These are phyloP conservation scores for Ramaria rubella DNA, from an alignment of 768 basidiomycete genomes.

Conservation along the genomic window DNA sequence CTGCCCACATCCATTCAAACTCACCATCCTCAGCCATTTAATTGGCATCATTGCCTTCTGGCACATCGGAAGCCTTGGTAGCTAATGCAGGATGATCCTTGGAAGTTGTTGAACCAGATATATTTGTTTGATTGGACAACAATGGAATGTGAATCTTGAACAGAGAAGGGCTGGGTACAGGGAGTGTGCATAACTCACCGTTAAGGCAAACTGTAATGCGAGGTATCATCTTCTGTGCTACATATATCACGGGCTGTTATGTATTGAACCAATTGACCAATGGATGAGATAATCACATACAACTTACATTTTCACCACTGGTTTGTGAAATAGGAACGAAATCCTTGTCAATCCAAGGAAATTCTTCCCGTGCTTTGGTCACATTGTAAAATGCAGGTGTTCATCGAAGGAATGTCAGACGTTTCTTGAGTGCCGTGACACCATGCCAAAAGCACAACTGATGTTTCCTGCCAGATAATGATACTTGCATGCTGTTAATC, in stretches of 20 bases:
- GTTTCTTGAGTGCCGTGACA: conserved; percentile 24
- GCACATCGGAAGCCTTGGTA: conserved; percentile 1
- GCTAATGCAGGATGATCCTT: too few relatives aligned
- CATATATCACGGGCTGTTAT: background rate
- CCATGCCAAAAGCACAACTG: conserved; percentile 36
- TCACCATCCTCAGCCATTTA: background rate
- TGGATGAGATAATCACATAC: too few relatives aligned
- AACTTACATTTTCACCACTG: background rate
- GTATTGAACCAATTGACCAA: too few relatives aligned
- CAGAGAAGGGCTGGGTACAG: background rate
- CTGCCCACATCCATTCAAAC: conserved; percentile 14
- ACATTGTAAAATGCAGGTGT: conserved; percentile 25
- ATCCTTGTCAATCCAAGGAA: conserved; percentile 20
- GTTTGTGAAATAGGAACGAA: conserved; percentile 24
- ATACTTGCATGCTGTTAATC: conserved; percentile 24
- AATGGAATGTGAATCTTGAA: background rate
- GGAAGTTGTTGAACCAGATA: too few relatives aligned
- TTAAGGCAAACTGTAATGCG: background rate
- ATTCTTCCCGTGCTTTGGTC: conserved; percentile 20
- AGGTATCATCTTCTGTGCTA: background rate
- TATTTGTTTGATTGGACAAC: background rate
- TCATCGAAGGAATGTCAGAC: conserved; percentile 21
- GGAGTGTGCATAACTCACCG: background rate
- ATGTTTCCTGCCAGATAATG: conserved; percentile 29
- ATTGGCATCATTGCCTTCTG: background rate